Evolutionary conservation across 1,284 basidiomycete species (phyloP).

Genomic region (Grifola frondosa): DNA sequence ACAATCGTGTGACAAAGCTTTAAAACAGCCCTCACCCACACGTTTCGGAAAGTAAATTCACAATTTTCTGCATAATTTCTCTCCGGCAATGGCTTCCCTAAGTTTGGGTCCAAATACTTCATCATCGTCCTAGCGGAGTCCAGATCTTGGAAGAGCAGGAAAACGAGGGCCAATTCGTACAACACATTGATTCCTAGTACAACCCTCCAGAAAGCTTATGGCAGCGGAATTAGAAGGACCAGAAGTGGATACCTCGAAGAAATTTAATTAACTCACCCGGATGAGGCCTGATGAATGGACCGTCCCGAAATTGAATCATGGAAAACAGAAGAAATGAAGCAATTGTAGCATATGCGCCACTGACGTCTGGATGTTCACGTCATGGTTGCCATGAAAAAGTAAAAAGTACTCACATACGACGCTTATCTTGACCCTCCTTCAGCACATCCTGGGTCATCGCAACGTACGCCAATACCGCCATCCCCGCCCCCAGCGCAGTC

Average conservation of each 20-base stretch:
- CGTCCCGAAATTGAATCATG: conserved; percentile 84
- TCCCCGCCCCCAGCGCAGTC: conserved; percentile 62
- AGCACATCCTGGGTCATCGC: conserved; percentile 78
- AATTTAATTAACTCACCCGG: conserved; percentile 28
- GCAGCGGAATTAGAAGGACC: background rate
- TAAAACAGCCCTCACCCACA: conserved; percentile 57
- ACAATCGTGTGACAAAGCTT: conserved; percentile 7
- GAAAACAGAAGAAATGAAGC: conserved; percentile 74
- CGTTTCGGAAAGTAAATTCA: conserved; percentile 54
- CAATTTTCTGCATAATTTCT: conserved; percentile 84
- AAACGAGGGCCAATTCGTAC: conserved; percentile 79
- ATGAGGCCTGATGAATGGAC: conserved; percentile 50
- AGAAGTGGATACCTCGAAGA: background rate
- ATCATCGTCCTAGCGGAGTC: conserved; percentile 76
- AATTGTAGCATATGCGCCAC: conserved; percentile 70
- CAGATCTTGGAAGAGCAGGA: conserved; percentile 81
- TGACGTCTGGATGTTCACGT: conserved; percentile 27
- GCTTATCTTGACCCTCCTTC: conserved; percentile 76
- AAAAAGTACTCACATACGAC: conserved; percentile 59
- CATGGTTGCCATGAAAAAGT: background rate
- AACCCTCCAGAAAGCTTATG: conserved; percentile 66
- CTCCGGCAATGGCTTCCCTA: conserved; percentile 75
- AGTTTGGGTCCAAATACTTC: conserved; percentile 67
- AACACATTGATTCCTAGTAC: conserved; percentile 76
- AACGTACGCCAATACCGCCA: conserved; percentile 71